These are phyloP conservation scores for Ogataea nitratoaversa DNA, from an alignment of 805 yeast species.

Conservation along the genomic window DNA sequence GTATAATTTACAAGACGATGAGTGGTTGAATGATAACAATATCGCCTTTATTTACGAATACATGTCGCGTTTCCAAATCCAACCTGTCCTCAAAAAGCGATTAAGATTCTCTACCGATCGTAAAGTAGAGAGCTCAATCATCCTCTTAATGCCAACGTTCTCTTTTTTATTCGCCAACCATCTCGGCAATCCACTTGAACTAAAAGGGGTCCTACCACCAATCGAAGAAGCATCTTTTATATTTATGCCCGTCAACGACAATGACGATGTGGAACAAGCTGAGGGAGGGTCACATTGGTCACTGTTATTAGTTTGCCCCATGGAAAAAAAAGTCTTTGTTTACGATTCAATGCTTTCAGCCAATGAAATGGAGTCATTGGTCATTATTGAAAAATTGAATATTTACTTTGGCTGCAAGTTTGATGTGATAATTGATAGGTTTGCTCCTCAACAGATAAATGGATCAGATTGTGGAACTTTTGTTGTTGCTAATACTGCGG, in stretches of 20 bases:
- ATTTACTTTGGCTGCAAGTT: constrained; percentile 21
- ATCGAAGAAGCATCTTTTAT: constrained; percentile 43
- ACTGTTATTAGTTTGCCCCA: constrained; percentile 46
- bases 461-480: constrained; percentile 65
- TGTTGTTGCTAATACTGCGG: constrained; percentile 34
- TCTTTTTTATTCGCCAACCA: constrained; percentile 55
- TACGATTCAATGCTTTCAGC: constrained; percentile 57
- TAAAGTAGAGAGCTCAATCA: constrained; percentile 30
- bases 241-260: constrained; percentile 67
- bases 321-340: constrained; percentile 45
- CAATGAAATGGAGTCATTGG: constrained; percentile 35
- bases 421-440: constrained; percentile 16
- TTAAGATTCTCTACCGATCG: constrained; percentile 20
- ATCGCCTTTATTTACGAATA: constrained; percentile 60
- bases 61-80: constrained; percentile 33
- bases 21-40: constrained; percentile 74
- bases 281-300: constrained; percentile 82
- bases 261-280: constrained; percentile 51
- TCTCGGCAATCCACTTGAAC: constrained; percentile 35
- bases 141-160: constrained; percentile 56
- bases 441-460: constrained; percentile 57
- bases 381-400: constrained; percentile 30
- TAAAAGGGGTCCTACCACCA: constrained; percentile 43
- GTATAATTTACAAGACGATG: constrained; percentile 52
- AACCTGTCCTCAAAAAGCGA: constrained; percentile 25